Base-by-base conservation (phyloP, 352 stramenopile species). In the Phytophthora pisi region DNA sequence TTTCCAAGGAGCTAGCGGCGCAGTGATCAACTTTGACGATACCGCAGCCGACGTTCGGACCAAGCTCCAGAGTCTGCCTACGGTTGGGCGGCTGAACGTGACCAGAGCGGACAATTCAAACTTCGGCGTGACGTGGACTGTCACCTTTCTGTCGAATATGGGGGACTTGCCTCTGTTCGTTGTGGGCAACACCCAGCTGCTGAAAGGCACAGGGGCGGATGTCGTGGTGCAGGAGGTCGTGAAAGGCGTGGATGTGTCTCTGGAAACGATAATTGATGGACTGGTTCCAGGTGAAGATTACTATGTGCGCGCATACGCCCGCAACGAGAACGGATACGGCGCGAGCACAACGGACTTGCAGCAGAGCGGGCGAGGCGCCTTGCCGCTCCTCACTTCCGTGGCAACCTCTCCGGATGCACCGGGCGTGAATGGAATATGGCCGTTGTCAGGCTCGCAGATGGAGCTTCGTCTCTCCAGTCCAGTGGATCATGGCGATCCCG, bases 91-190 rank as follows among this genome's bases (percentile, higher is more conserved):
- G 4, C 31, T 93, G 24, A 90, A 90, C 46, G 82, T 95, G 28
- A 88, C 79, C 15, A 78, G 75, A 5, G 61, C 43, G 1, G 51
- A 57, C 3, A 90, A 90, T 57, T 53, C 51, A 1, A 26, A 71
- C 16, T 89, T 80, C 38, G 87, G 87, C 5, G 77, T 67, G 18
- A 89, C 73, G 28, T 95, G 87, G 87, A 82, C 64, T 1, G 75
- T 95, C 46, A 88, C 70, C 8, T 95, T 95, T 46, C 38, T 90
- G 16, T 82, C 81, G 0, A 95, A 95, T 58, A 74, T 80, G 3
- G 87, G 87, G 1, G 82, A 92, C 24, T 63, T 85, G 30, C 87
- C 84, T 13, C 47, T 88, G 20, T 75, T 95, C n/a, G 26, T 67
- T 4, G 64, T 92, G 2, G 50, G 78, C 28, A 57, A 63, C 4